Base-by-base conservation (phyloP, 306 rosid species). In the Vigna angularis region DNA sequence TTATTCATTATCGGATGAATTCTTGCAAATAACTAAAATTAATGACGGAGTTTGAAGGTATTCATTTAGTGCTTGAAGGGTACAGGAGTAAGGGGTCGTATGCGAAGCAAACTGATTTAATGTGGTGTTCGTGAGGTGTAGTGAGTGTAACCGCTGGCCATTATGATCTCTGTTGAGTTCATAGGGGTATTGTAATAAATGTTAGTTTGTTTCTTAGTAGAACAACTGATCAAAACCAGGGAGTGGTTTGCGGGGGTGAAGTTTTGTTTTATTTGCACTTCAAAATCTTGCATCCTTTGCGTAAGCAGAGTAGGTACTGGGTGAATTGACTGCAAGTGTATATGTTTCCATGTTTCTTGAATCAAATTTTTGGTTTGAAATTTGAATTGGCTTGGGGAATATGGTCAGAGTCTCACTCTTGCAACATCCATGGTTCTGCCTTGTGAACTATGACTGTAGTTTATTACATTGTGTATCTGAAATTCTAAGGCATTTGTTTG, bases 341-440 rank as follows among this genome's bases (percentile, higher is more conserved):
- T 12, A 9, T 18, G 18, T 40, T 65, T 40, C 70, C 51, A 44
- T 68, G 56, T 18, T 66, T 77, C 42, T 55, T 50, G 44, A 32
- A 28, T 55, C 4, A 45, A 50, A 9, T 28, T 50, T 38, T 74
- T 47, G 30, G 70, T 65, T 72, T 42, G 68, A 36, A 45, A 61
- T 65, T 72, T 42, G 68, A 22, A 45, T 38, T 50, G 77, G 72
- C 36, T 18, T 28, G 44, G 40, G 82, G 47, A 52, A 63, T 78
- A 53, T 65, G 9, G 3, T 50, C 50, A 36, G 47, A 55, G 48
- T 17, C 52, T 50, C 56, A 47, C 66, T 18, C 50, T 55, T 71
- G 28, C 8, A 3, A 52, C 50, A 34, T 72, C 22, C 24, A 53
- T 10, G 30, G 2, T 36, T 45, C 40, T 55, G 56, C 48, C 9